phyloP scores from a whole-genome alignment of 331 rosid genomes.

The Prunus yedoensis region DNA sequence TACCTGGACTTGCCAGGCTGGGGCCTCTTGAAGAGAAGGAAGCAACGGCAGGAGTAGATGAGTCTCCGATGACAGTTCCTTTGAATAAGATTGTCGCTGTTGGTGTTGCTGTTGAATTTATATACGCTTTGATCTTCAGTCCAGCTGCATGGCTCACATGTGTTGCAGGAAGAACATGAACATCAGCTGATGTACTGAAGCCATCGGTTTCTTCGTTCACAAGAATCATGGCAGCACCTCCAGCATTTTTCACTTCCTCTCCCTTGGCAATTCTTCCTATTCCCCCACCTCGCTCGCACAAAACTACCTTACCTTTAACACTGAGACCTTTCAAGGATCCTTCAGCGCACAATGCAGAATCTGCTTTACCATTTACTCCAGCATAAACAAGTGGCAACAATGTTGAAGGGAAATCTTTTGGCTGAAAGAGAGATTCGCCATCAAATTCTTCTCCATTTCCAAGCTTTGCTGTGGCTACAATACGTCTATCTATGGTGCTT shows the following conservation, averaged over 20 bases:
- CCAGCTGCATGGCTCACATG: conserved; percentile 67
- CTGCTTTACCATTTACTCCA: conserved; percentile 42
- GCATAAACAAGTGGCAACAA: conserved; percentile 57
- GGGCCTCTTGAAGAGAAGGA: conserved; percentile 91
- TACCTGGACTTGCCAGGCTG: conserved; percentile 61
- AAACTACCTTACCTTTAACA: conserved; percentile 56
- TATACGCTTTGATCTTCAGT: conserved; percentile 52
- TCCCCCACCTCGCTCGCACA: conserved; percentile 69
- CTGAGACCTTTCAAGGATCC: conserved; percentile 50
- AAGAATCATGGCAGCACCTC: conserved; percentile 76
- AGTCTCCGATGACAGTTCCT: conserved; percentile 56
- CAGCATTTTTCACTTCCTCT: conserved; percentile 58
- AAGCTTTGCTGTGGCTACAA: conserved; percentile 50
- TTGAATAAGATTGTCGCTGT: conserved; percentile 61
- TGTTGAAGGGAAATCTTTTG: conserved; percentile 36
- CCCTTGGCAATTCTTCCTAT: conserved; percentile 59
- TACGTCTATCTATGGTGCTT: conserved; percentile 64
- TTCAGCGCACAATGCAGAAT: conserved; percentile 42
- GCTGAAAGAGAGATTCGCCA: conserved; percentile 68
- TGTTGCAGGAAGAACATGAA: conserved; percentile 67
- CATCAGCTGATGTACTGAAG: conserved; percentile 50
- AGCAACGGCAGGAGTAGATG: conserved; percentile 52
- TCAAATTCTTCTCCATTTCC: conserved; percentile 48
- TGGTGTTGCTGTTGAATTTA: conserved; percentile 58
- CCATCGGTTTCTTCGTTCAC: conserved; percentile 46